A percentile compares a stretch with the other conserved stretches of the same genome.
These are phyloP conservation scores for Pugionium cornutum DNA, from an alignment of 345 rosid genomes.

Conservation along the genomic window DNA sequence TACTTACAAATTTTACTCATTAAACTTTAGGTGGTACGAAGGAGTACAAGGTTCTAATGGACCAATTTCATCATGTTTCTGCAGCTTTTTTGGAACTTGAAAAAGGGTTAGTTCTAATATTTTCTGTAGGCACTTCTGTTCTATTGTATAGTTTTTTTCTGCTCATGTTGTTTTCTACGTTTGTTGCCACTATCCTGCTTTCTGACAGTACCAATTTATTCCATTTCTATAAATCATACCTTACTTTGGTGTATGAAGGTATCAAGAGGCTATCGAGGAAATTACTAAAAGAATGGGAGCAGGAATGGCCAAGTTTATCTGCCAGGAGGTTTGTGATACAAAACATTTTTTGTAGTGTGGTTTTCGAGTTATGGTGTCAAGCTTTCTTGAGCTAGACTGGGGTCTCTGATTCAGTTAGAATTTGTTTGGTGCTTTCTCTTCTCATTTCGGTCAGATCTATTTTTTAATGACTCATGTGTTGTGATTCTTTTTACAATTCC, in stretches of 20 bases:
- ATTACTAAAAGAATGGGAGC: no score
- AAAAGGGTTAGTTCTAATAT: not conserved
- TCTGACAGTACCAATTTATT: no score
- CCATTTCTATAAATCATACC: no score
- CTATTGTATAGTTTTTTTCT: not conserved
- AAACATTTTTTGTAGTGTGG: no score
- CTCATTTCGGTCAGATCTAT: no score
- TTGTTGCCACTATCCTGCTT: no score
- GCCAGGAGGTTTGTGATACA: no score
- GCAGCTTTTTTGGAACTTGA: not conserved
- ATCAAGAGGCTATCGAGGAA: no score
- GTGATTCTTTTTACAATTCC: no score
- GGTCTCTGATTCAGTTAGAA: conserved; percentile 22
- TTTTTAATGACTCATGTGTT: no score
- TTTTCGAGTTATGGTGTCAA: not conserved
- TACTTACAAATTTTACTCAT: not conserved
- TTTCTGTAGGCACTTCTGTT: not conserved
- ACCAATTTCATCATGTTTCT: not conserved
- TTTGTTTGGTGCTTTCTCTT: not conserved
- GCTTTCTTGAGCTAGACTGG: conserved; percentile 11
- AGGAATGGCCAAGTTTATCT: no score
- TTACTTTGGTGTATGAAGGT: no score
- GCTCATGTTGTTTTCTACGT: not conserved
- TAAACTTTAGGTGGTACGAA: not conserved
- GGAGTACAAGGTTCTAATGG: not conserved